Base-by-base conservation (phyloP, 345 rosid genomes). In the Camelina hispida region DNA sequence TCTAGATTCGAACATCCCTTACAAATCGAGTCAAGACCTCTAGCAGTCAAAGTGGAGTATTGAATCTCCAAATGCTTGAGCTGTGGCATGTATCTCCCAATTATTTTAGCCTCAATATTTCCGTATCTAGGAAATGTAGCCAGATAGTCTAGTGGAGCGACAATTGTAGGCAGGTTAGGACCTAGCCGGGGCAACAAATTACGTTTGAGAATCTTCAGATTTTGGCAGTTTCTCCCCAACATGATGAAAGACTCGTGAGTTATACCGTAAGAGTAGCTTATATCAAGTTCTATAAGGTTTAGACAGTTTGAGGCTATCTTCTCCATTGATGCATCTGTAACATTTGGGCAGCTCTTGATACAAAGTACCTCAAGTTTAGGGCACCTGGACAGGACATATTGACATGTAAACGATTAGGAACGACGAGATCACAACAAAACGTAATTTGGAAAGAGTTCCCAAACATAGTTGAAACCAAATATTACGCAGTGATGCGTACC, bases 241-340 rank as follows among this genome's bases (percentile, higher is more conserved):
- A 84, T 67, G 8, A 9, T 66, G n/a, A 93, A 68, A 61, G 98
- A 88, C 73, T 85, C 86, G 62, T 80, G 84, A 53, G 97, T 82
- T 46, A 93, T 81, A 61, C 84, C 82, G 42, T 85, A 84, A 78
- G 96, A 90, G 79, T 83, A 86, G 82, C 98, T 93, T 7, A 93
- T 72, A 48, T 93, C 88, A 34, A 90, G 81, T 59, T 88, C 93
- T 11, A 62, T 79, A 6, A 93, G 85, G 43, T 78, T 83, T 44
- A 78, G 25, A 66, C 89, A 93, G 7, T 76, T 79, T 32, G 72
- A 74, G 1, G 95, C 93, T 55, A 93, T 79, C 51, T 71, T 87
- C 44, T 74, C 50, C 80, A 90, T 79, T 6, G 93, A 87, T 43
- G 81, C 85, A 75, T 90, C 96, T 1, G 88, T 90, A 22, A 83